Conservation (phyloP, 441 rosid species). For the Pelargonium cotyledonis region DNA sequence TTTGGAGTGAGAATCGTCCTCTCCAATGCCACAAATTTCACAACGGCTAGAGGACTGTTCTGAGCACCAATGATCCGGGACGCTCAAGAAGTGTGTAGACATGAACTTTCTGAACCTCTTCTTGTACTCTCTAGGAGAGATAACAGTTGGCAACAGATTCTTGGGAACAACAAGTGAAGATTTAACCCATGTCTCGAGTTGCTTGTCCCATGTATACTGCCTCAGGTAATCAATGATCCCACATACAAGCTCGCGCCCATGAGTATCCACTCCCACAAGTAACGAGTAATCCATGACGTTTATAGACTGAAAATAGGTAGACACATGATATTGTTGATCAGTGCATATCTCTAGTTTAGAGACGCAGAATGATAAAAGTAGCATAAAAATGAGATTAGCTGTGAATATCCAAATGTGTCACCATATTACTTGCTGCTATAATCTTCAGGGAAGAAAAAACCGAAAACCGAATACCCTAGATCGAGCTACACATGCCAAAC, state of each 20-base stretch:
- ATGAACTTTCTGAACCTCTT: slow-evolving; percentile 34
- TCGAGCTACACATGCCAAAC: too few relatives aligned
- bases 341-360: neutral
- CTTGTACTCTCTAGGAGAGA: slow-evolving; percentile 88
- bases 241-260: slow-evolving; percentile 70
- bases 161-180: slow-evolving; percentile 73
- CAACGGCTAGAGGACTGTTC: slow-evolving; percentile 33
- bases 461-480: too few relatives aligned
- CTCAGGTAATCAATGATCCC: slow-evolving; percentile 95
- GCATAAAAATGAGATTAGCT: too few relatives aligned
- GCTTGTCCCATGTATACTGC: slow-evolving; percentile 53
- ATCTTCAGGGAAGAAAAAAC: too few relatives aligned
- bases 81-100: slow-evolving; percentile 71
- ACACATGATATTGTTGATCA: slow-evolving; percentile 6
- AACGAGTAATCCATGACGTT: slow-evolving; percentile 98
- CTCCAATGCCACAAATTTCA: slow-evolving; percentile 33
- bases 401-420: too few relatives aligned
- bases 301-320: slow-evolving; percentile 46
- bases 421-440: too few relatives aligned
- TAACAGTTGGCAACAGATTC: slow-evolving; percentile 76
- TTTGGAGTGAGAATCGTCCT: slow-evolving; percentile 22
- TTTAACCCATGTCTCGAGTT: slow-evolving; percentile 92
- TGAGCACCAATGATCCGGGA: slow-evolving; percentile 86
- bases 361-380: too few relatives aligned
- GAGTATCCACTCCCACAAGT: slow-evolving; percentile 77